Base-by-base conservation (phyloP, 805 yeast species). In the Lipomyces sp. region DNA sequence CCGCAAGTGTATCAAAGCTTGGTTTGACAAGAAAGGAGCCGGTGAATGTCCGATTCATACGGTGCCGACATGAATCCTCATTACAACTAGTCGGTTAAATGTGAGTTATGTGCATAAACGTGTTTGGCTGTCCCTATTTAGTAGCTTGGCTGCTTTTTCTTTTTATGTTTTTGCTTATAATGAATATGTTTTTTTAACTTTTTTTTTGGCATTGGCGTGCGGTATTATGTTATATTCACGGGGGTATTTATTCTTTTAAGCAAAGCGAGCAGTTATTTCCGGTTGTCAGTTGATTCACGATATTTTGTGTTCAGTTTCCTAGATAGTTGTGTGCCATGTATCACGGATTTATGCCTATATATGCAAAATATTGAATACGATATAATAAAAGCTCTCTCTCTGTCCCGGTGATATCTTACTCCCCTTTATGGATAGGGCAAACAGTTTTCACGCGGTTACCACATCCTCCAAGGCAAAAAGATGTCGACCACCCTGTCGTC, bases 21-120 rank as follows among this genome's bases (percentile, higher is more conserved):
- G 99, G 99, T 91, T 94, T 73, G 84, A 87, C 65, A 85, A 87
- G 77, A 92, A 90, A 76, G 95, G 97, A 0, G 87, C 84, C 10
- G 91, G 95, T 15, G 90, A 88, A 70, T 92, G 97, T 76, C 97
- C 97, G 1, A 91, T 92, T 29, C 97, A 91, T 76, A 82, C 86
- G 3, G 77, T 84, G 2, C 85, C 83, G 64, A 60, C 58, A 35
- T 73, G 64, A 63, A 33, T 39, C 18, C 24, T n/a, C 30, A 6
- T 29, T 57, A 37, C 6, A 11, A 30, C 59, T 18, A 24, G 1
- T 18, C 18, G 33, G 3, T 15, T 8, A 11, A 11, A 10, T n/a
- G 33, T 29, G 39, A 4, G 18, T 35, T 32, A 29, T 42, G 59
- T 50, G 30, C 53, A 30, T 60, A 18, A 15, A 24, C 24, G 24